phyloP scores from a whole-genome alignment of 148 eudicot species.

The Camellia sinensis region DNA sequence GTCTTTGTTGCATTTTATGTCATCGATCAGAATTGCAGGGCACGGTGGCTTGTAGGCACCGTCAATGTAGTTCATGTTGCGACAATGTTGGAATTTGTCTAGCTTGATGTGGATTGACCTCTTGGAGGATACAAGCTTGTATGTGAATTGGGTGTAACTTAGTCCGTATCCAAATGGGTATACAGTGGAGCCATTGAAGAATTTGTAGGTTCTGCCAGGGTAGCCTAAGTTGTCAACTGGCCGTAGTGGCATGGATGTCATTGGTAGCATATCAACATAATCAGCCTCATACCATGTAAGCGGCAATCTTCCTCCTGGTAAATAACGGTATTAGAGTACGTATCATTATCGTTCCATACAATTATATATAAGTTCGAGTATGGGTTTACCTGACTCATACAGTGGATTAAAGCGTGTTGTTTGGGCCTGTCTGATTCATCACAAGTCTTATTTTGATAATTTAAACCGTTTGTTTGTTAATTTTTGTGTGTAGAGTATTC shows the following conservation, averaged over 20 bases:
- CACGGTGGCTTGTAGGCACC: conserved; percentile 9
- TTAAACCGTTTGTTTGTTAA: no score
- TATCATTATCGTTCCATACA: no score
- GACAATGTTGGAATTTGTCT: conserved; percentile 12
- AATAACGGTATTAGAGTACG: no score
- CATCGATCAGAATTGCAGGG: background rate
- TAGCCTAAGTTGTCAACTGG: conserved; percentile 41
- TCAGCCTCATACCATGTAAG: conserved; percentile 29
- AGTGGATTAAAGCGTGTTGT: no score
- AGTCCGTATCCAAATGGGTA: conserved; percentile 50
- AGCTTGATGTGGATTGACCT: background rate
- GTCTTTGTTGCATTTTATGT: conserved; percentile 11
- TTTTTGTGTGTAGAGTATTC: no score
- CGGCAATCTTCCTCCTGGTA: conserved; percentile 39
- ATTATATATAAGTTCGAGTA: no score
- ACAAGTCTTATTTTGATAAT: no score
- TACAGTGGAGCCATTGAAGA: conserved; percentile 50
- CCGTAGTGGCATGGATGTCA: conserved; percentile 48
- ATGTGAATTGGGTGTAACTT: conserved; percentile 26
- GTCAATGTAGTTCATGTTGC: conserved; percentile 11
- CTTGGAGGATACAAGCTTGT: background rate
- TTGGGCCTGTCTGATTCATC: no score
- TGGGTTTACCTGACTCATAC: no score
- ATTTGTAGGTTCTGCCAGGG: conserved; percentile 63
- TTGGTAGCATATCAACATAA: conserved; percentile 26